phyloP scores from a whole-genome alignment of 371 early-diverging fungal species.

The Haplosporangium sp. region DNA sequence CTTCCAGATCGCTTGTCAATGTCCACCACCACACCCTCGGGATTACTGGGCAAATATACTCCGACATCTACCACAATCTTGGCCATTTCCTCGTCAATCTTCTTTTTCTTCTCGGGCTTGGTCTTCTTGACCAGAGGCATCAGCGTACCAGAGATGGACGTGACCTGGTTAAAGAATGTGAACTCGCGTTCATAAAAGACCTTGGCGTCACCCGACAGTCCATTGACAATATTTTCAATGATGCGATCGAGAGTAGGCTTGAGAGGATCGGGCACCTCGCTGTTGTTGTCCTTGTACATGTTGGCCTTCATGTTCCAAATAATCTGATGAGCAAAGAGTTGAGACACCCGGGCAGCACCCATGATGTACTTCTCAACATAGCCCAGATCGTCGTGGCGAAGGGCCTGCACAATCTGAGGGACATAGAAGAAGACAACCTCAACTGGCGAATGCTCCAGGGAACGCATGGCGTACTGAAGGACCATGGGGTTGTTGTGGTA shows the following conservation, averaged over 20 bases:
- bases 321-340: conserved; percentile 98
- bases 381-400: conserved; percentile 89
- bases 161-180: conserved; percentile 93
- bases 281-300: conserved; percentile 89
- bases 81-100: conserved; percentile 97
- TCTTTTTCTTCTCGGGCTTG: conserved; percentile 94
- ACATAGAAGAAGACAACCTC: conserved; percentile 97
- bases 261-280: conserved; percentile 76
- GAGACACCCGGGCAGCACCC: conserved; percentile 91
- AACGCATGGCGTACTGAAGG: conserved; percentile 94
- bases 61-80: conserved; percentile 96
- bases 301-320: conserved; percentile 99
- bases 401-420: conserved; percentile 98
- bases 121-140: conserved; percentile 94
- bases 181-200: conserved; percentile 96
- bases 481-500: conserved; percentile 84
- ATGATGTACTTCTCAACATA: conserved; percentile 95
- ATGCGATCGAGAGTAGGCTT: conserved; percentile 92
- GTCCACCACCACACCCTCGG: conserved; percentile 94
- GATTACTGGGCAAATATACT: conserved; percentile 98
- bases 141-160: conserved; percentile 96
- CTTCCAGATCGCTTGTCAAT: conserved; percentile 96
- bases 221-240: conserved; percentile 78
- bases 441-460: conserved; percentile 89
- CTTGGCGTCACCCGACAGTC: conserved; percentile 87